Base-by-base conservation (phyloP, 768 basidiomycete genomes). In the Kwoniella dejecticola region DNA sequence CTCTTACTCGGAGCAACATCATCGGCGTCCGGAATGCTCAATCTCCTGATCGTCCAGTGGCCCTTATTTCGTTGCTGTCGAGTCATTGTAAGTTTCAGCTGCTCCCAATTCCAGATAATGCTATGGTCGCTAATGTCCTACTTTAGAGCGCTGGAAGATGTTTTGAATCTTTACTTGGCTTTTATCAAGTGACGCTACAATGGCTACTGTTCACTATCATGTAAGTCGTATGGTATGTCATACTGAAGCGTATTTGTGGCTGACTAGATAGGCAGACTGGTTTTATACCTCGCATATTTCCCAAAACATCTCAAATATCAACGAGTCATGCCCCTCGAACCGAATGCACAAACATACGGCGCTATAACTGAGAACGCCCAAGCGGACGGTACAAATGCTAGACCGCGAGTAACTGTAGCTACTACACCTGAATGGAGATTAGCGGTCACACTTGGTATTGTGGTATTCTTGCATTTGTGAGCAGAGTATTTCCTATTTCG, bases 221-320 rank as follows among this genome's bases (percentile, higher is more conserved):
- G 94, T n/a, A n/a, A n/a, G n/a, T n/a, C n/a, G n/a, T n/a, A n/a
- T n/a, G n/a, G n/a, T n/a, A n/a, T n/a, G n/a, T n/a, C n/a, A n/a
- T n/a, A n/a, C n/a, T n/a, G n/a, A n/a, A n/a, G n/a, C n/a, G n/a
- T n/a, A n/a, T n/a, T n/a, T 12, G 0, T 40, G 23, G 30, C 33
- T 52, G 36, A 45, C 49, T 52, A 19, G 5, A 17, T 11, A 40
- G 1, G 27, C 26, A 55, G 31, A 27, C 83, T 97, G 60, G 83
- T 94, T 0, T 85, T 99, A 1, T 98, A 90, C 80, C 87, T 99
- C 81, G 81, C 89, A 40, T 98, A 93, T 82, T 98, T 91, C 76
- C 96, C 96, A 0, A 80, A 83, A 5, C 85, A 89, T 70, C 85
- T 89, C 73, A 96, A 94, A 79, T 89, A 87, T 45, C 65, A 74